Evolutionary conservation across 192 early-diverging fungal species (phyloP).

Genomic region (Coemansia furcata): DNA sequence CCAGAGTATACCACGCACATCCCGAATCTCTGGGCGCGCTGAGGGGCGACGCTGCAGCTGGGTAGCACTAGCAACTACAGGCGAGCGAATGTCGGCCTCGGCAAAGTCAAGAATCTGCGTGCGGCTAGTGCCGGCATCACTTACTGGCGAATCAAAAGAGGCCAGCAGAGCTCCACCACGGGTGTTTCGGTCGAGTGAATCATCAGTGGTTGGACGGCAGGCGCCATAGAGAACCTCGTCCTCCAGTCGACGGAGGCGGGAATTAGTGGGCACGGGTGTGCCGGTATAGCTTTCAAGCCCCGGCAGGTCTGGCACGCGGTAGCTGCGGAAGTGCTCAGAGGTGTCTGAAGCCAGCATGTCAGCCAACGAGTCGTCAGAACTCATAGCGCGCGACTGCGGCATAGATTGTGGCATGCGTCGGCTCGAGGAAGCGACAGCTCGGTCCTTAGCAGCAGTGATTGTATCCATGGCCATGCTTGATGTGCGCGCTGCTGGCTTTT

Average conservation of each 20-base stretch:
- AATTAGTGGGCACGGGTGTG: conserved; percentile 19
- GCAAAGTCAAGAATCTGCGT: conserved; percentile 50
- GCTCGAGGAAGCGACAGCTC: background rate
- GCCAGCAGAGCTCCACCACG: conserved; percentile 1
- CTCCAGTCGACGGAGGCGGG: conserved; percentile 30
- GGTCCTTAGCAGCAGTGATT: conserved; percentile 22
- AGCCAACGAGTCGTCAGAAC: conserved; percentile 34
- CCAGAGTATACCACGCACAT: conserved; percentile 41
- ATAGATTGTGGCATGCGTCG: conserved; percentile 11
- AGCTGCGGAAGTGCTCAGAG: conserved; percentile 10
- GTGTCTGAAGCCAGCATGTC: conserved; percentile 30
- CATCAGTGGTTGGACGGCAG: background rate
- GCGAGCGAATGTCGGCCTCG: conserved; percentile 15
- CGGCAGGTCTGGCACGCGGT: conserved; percentile 9
- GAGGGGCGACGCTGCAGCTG: conserved; percentile 22
- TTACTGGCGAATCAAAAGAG: conserved; percentile 37
- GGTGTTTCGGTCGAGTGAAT: background rate
- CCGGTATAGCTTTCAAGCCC: conserved; percentile 24
- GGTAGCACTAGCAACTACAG: background rate
- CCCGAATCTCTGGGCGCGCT: conserved; percentile 43
- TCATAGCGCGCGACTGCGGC: conserved; percentile 39
- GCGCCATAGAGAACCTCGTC: conserved; percentile 26
- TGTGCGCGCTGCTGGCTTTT: conserved; percentile 11
- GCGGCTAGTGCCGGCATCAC: conserved; percentile 43
- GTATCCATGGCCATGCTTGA: conserved; percentile 35